Base-by-base conservation (phyloP, 768 basidiomycete genomes). In the Sistotremastrum niveocremeum region DNA sequence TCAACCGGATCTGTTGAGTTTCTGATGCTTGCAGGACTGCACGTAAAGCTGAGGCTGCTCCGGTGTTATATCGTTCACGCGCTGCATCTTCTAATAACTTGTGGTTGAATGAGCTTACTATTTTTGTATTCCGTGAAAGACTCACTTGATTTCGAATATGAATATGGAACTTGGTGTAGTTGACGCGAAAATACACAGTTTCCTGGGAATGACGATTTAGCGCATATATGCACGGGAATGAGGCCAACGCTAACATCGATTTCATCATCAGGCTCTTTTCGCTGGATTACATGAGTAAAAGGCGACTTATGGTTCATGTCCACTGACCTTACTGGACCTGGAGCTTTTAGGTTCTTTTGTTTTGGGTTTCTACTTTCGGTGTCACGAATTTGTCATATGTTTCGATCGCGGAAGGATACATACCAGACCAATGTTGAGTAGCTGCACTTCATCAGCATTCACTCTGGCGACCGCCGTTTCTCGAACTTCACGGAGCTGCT, bases 121-220 rank as follows among this genome's bases (percentile, higher is more conserved):
- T 20, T 20, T 20, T 20, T 20, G 20, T 20, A 20, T 20, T 20
- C 28, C 36, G n/a, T 42, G 38, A 37, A n/a, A 33, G 40, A 54
- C 76, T 6, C 53, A 88, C 89, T 57, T 80, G 70, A 64, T 95
- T 94, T 38, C 94, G 81, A 44, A 95, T 77, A 54, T 87, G 80
- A 33, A 88, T 68, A 52, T 84, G 79, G 62, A 91, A 94, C 54
- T 77, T 83, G 53, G 90, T 82, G 57, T 81, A 85, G 65, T 97
- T 97, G 41, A 97, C 74, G 41, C 86, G 77, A 58, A 95, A 85
- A 61, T 80, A 79, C 34, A 87, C 73, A 3, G 68, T 67, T 11
- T 84, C 77, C 81, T 90, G 48, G 5, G 10, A 31, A 44, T 29
- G 41, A 46, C 4, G 34, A 33, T 34, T 12, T 28, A 32, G 32